Evolutionary conservation across 768 basidiomycete genomes (phyloP).

Genomic region (Tulasnella sp.): DNA sequence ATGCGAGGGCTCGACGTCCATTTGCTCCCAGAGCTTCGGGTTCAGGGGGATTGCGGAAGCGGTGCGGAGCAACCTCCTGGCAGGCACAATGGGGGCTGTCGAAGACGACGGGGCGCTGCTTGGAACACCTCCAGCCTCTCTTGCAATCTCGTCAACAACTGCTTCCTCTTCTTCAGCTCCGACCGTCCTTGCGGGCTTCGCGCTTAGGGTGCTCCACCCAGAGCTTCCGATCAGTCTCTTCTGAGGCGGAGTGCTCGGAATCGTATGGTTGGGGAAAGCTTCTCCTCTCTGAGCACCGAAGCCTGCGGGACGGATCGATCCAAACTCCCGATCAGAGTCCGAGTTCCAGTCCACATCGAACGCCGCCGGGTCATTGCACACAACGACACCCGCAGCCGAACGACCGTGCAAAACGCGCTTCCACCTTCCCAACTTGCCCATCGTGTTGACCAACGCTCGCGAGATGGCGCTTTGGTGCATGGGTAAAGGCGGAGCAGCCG

Average conservation of each 20-base stretch:
- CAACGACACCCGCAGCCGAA: neutral
- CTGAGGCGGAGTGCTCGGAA: neutral
- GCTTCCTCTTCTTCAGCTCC: neutral
- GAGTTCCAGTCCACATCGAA: neutral
- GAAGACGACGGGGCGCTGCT: neutral
- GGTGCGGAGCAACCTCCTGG: neutral
- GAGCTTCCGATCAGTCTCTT: neutral
- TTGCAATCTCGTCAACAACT: neutral
- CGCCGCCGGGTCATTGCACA: neutral
- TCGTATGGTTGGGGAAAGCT: slow-evolving; percentile 1
- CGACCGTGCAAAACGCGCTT: slow-evolving; percentile 46
- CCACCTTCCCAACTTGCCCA: slow-evolving; percentile 74
- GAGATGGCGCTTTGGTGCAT: slow-evolving; percentile 55
- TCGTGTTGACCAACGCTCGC: slow-evolving; percentile 66
- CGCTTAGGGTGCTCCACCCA: neutral
- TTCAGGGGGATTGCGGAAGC: slow-evolving; percentile 7
- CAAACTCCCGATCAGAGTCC: slow-evolving; percentile 4
- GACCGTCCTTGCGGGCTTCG: neutral
- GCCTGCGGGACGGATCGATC: neutral
- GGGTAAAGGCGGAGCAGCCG: slow-evolving; percentile 37
- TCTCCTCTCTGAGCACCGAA: neutral
- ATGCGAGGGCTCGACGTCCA: neutral
- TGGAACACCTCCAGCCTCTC: neutral
- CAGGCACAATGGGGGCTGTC: neutral
- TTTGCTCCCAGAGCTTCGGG: neutral